Evolutionary conservation across 2,329 filamentous ascomycete genomes (phyloP).

Genomic region (Trichoderma oligosporum): DNA sequence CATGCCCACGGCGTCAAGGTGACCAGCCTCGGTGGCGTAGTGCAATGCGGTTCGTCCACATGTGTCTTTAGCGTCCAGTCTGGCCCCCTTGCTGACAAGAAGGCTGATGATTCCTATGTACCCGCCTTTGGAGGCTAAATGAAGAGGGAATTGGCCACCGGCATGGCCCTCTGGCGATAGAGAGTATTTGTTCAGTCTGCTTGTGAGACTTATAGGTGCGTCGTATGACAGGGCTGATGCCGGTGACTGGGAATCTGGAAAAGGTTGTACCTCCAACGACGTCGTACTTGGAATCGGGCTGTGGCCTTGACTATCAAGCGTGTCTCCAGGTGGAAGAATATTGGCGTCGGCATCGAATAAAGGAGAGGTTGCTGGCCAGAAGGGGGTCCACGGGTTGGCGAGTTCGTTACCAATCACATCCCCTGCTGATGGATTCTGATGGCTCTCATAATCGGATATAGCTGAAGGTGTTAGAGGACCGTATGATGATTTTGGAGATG

Average conservation of each 20-base stretch:
- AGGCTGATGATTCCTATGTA: slow-evolving; percentile 10
- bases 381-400: not conserved
- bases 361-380: slow-evolving; percentile 4
- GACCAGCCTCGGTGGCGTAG: slow-evolving; percentile 11
- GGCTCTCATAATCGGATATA: slow-evolving; percentile 5
- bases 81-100: slow-evolving; percentile 4
- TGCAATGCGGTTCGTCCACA: slow-evolving; percentile 12
- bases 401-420: not conserved
- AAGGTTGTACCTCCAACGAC: slow-evolving; percentile 2
- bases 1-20: slow-evolving; percentile 11
- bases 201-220: not conserved
- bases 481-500: slow-evolving; percentile 12
- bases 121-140: slow-evolving; percentile 10
- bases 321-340: slow-evolving; percentile 1
- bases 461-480: slow-evolving; percentile 8
- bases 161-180: not conserved
- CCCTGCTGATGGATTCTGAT: not conserved
- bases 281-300: slow-evolving; percentile 7
- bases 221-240: slow-evolving; percentile 8
- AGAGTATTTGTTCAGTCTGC: not conserved
- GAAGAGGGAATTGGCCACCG: slow-evolving; percentile 13
- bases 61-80: slow-evolving; percentile 11
- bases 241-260: slow-evolving; percentile 7
- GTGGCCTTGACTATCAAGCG: not conserved
- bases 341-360: slow-evolving; percentile 3